Percentiles rank a stretch among this genome's conserved stretches.
Conservation (phyloP, 2,329 filamentous ascomycete genomes). For the Exophiala sp. region DNA sequence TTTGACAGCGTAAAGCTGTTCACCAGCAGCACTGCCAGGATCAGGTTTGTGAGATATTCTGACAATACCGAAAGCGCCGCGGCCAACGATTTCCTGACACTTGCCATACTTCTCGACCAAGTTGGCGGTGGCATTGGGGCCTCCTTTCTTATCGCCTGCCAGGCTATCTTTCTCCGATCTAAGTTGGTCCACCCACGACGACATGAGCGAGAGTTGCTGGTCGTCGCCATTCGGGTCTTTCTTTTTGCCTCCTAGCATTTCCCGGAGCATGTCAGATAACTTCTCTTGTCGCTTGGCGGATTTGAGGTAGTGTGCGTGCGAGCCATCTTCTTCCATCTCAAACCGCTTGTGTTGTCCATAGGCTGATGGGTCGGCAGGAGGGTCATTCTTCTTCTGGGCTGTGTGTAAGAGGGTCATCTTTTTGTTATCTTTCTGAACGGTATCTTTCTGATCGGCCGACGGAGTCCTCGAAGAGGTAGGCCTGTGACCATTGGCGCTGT, state of each 20-base stretch:
- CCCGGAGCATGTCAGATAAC: conserved; percentile 84
- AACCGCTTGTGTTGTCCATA: conserved; percentile 46
- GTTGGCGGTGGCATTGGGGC: conserved; percentile 69
- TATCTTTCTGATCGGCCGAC: conserved; percentile 32
- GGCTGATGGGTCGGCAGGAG: conserved; percentile 16
- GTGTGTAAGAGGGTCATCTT: conserved; percentile 29
- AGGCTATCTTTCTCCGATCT: conserved; percentile 78
- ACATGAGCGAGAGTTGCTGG: conserved; percentile 85
- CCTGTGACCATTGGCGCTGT: conserved; percentile 30
- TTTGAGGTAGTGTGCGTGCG: conserved; percentile 84
- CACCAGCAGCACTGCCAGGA: conserved; percentile 68
- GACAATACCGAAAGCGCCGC: conserved; percentile 95
- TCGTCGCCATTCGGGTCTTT: conserved; percentile 60
- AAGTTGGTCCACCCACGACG: conserved; percentile 91
- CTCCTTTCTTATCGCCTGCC: conserved; percentile 71
- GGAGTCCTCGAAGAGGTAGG: conserved; percentile 29
- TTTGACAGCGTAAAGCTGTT: conserved; percentile 96
- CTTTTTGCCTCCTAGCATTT: conserved; percentile 75
- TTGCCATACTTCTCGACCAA: conserved; percentile 97
- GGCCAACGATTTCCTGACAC: conserved; percentile 93
- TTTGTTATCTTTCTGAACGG: conserved; percentile 30
- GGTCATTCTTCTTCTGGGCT: conserved; percentile 30
- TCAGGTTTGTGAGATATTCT: conserved; percentile 95
- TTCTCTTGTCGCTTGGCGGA: conserved; percentile 92
- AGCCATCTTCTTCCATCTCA: conserved; percentile 60